phyloP scores from a whole-genome alignment of 2,329 filamentous ascomycete species.

The Cercospora berteroae region DNA sequence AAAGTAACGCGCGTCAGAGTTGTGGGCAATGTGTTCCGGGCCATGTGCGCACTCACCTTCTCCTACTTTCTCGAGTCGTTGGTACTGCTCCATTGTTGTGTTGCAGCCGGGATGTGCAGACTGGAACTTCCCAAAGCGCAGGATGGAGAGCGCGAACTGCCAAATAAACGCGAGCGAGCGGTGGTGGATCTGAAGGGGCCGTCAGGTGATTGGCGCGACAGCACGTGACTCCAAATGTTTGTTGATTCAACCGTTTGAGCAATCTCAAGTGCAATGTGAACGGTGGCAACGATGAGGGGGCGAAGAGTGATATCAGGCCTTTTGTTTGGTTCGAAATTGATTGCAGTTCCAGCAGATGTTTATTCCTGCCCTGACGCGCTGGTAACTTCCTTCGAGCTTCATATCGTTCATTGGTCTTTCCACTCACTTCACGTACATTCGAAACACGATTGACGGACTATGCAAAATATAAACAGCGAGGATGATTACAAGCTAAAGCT shows the following conservation, averaged over 20 bases:
- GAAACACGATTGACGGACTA: background rate
- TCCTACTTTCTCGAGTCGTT: conserved; percentile 94
- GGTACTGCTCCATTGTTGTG: conserved; percentile 59
- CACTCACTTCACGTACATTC: background rate
- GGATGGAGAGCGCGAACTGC: background rate
- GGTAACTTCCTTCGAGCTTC: background rate
- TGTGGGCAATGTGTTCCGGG: background rate
- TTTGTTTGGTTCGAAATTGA: background rate
- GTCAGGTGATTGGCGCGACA: background rate
- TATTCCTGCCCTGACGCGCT: background rate
- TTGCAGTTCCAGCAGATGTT: background rate
- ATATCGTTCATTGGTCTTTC: background rate
- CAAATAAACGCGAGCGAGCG: background rate
- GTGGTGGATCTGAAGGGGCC: background rate
- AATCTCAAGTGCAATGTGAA: background rate
- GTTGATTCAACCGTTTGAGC: background rate
- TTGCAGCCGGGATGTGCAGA: background rate
- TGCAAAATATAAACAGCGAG: background rate
- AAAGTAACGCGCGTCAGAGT: background rate
- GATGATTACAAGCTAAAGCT: background rate
- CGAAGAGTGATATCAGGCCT: background rate
- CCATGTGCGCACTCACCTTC: conserved; percentile 63
- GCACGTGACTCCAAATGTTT: background rate
- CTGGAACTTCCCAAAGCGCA: background rate
- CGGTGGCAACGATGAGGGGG: background rate